Conservation (phyloP, 305 asterid genomes). For the Rubia balearica region DNA sequence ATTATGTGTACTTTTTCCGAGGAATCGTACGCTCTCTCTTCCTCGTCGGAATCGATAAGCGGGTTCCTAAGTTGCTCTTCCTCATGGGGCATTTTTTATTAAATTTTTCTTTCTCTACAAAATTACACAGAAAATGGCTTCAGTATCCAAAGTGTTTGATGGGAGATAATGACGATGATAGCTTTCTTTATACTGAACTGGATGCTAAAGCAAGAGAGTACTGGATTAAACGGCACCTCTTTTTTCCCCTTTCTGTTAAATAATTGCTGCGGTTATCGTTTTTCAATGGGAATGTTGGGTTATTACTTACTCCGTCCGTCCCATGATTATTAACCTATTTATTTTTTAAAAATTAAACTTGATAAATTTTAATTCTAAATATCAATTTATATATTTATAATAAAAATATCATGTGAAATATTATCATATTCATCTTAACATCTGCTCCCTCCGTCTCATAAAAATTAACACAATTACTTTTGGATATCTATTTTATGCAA, state of each 20-base stretch:
- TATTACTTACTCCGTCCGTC: no score
- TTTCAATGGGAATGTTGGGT: neutral
- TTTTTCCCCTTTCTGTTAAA: neutral
- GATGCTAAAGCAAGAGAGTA: neutral
- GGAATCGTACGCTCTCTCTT: conserved; percentile 54
- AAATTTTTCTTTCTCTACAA: neutral
- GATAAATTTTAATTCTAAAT: no score
- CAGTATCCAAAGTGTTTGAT: neutral
- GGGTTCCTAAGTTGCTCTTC: conserved; percentile 29
- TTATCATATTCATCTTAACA: no score
- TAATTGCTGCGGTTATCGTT: neutral
- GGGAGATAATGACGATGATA: neutral
- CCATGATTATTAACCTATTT: no score
- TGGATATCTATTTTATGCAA: no score
- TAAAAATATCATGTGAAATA: neutral
- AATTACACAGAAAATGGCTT: neutral
- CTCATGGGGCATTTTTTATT: conserved; percentile 32
- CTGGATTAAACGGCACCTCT: neutral
- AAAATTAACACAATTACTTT: no score
- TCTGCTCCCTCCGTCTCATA: no score
- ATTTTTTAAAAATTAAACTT: no score
- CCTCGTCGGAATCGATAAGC: conserved; percentile 26
- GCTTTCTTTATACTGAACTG: neutral
- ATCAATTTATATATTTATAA: no score
- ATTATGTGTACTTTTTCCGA: conserved; percentile 55